Base-by-base conservation (phyloP, 306 rosid species). In the Vigna unguiculata region DNA sequence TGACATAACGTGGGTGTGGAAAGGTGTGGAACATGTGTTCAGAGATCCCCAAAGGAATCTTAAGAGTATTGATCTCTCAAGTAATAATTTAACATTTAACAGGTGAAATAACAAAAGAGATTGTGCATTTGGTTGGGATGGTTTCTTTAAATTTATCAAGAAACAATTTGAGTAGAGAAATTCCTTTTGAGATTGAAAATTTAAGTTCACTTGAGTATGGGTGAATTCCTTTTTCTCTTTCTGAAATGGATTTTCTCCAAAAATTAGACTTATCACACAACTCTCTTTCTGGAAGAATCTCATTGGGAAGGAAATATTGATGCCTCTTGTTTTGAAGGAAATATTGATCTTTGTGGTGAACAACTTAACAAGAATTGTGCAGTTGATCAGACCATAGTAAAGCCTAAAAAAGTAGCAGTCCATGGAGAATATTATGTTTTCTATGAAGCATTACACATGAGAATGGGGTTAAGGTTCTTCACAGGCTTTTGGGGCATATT, bases 11-110 rank as follows among this genome's bases (percentile, higher is more conserved):
- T 40, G 4, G 5, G 0, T 54, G 24, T 8, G 67, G 67, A 72
- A 54, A 40, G 67, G 83, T 13, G 76, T 6, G 16, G 47, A 81
- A n/a, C 59, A 40, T 28, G 25, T 5, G 76, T 71, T 80, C 34
- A 68, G 3, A 61, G 58, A 46, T 69, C 91, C 91, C 12, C 87
- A 74, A 8, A 6, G 24, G 1, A 7, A 1, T 2, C 17, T 45
- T 1, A 15, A 22, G n/a, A 41, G 43, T 17, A 16, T 73, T 6
- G 69, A 74, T 59, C 58, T 74, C 21, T 43, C 78, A 1, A 9
- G 34, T 11, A 58, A 74, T 2, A 0, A n/a, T n/a, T n/a, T n/a
- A n/a, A n/a, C n/a, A 58, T 43, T 30, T 59, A 28, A n/a, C 5
- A 0, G 69, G 69, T 22, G 19, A 57, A 73, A 73, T 73, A 10